phyloP scores from a whole-genome alignment of 2,329 filamentous ascomycete species.

The Zasmidium angulare region DNA sequence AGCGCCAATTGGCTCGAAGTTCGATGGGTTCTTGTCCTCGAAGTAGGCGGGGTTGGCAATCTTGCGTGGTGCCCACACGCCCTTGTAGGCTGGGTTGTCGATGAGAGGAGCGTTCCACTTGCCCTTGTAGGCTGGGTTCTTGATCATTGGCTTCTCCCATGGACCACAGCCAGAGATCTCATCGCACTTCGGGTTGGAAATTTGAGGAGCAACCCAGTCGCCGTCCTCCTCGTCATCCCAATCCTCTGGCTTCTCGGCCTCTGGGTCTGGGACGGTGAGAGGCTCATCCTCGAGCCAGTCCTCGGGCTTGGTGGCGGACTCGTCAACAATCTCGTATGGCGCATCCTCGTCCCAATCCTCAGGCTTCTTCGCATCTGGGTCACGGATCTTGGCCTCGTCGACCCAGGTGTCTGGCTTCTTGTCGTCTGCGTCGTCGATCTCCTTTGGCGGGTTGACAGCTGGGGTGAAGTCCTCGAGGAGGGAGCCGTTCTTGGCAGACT shows the following conservation, averaged over 20 bases:
- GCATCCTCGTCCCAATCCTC: conserved; percentile 99
- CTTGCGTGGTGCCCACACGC: conserved; percentile 89
- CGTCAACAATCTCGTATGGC: conserved; percentile 91
- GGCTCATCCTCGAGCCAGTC: conserved; percentile 96
- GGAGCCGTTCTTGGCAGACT: conserved; percentile 81
- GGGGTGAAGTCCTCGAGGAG: conserved; percentile 93
- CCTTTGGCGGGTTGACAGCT: conserved; percentile 87
- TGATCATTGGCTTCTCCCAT: conserved; percentile 88
- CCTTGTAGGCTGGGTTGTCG: conserved; percentile 98
- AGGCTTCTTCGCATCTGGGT: conserved; percentile 92
- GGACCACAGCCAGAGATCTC: conserved; percentile 91
- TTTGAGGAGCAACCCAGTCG: conserved; percentile 87
- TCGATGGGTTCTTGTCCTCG: conserved; percentile 93
- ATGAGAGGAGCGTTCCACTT: conserved; percentile 92
- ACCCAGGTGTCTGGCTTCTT: conserved; percentile 95
- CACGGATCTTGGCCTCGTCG: conserved; percentile 84
- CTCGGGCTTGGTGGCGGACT: conserved; percentile 84
- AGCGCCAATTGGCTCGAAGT: conserved; percentile 97
- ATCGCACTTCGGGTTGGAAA: conserved; percentile 94
- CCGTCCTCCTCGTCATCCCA: conserved; percentile 99
- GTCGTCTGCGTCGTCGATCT: conserved; percentile 94
- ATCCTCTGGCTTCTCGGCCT: conserved; percentile 95
- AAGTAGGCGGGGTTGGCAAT: conserved; percentile 95
- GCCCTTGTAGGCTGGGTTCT: conserved; percentile 98
- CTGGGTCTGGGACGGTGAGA: conserved; percentile 79